phyloP scores from a whole-genome alignment of 2,329 filamentous ascomycete genomes.

The Exophiala aquamarina region DNA sequence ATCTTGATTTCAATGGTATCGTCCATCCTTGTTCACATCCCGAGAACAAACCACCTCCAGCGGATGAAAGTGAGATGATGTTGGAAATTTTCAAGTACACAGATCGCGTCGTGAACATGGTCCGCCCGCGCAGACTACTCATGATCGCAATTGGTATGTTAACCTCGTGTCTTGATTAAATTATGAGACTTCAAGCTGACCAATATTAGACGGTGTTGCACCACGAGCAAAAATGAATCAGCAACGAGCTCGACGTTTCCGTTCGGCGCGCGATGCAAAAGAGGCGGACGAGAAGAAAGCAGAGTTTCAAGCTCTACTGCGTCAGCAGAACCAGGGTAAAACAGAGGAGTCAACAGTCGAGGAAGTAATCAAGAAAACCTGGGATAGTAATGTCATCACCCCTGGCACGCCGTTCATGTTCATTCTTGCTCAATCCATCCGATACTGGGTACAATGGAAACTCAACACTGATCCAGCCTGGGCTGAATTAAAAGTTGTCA shows the following conservation, averaged over 20 bases:
- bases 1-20: constrained; percentile 99
- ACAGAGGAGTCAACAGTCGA: constrained; percentile 56
- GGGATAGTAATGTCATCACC: constrained; percentile 86
- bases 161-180: constrained; percentile 16
- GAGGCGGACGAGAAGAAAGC: constrained; percentile 92
- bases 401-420: constrained; percentile 99
- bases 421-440: constrained; percentile 81
- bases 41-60: constrained; percentile 85
- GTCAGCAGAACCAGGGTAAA: constrained; percentile 65
- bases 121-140: constrained; percentile 87
- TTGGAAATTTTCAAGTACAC: constrained; percentile 96
- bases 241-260: constrained; percentile 92
- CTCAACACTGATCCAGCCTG: constrained; percentile 94
- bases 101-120: constrained; percentile 98
- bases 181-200: constrained; percentile 7
- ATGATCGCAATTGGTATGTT: constrained; percentile 91
- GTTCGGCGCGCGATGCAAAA: constrained; percentile 88
- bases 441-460: constrained; percentile 98
- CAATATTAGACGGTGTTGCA: constrained; percentile 77
- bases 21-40: constrained; percentile 98
- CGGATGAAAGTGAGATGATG: constrained; percentile 99
- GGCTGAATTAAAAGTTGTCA: constrained; percentile 95
- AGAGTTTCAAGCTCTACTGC: constrained; percentile 81
- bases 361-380: constrained; percentile 76
- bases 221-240: constrained; percentile 99